Percentiles rank a stretch among this genome's conserved stretches.
Evolutionary conservation across 2,329 filamentous ascomycete species (phyloP).

Genomic region (Alternaria postmessia): DNA sequence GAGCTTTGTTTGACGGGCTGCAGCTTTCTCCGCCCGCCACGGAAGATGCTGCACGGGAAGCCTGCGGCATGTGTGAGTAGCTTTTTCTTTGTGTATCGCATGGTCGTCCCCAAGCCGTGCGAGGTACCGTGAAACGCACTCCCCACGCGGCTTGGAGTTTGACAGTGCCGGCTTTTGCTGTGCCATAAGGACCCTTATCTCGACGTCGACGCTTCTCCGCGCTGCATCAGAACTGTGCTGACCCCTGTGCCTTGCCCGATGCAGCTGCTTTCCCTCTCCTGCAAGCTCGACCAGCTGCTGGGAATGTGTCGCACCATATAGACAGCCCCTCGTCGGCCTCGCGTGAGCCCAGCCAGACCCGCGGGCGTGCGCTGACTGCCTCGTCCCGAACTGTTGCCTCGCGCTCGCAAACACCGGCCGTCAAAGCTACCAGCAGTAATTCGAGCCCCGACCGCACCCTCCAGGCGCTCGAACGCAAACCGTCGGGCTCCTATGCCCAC

Average conservation of each 20-base stretch:
- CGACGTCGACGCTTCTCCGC: slow-evolving; percentile 26
- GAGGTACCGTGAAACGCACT: slow-evolving; percentile 30
- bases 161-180: slow-evolving; percentile 23
- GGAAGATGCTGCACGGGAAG: slow-evolving; percentile 46
- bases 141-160: slow-evolving; percentile 21
- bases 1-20: slow-evolving; percentile 26
- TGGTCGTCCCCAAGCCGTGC: slow-evolving; percentile 22
- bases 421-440: slow-evolving; percentile 41
- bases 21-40: slow-evolving; percentile 28
- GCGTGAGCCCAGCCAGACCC: slow-evolving; percentile 55
- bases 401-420: slow-evolving; percentile 54
- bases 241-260: slow-evolving; percentile 33
- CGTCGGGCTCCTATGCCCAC: slow-evolving; percentile 75
- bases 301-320: slow-evolving; percentile 50
- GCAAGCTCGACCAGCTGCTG: slow-evolving; percentile 50
- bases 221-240: slow-evolving; percentile 36
- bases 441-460: slow-evolving; percentile 51
- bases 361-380: slow-evolving; percentile 56
- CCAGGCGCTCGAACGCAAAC: slow-evolving; percentile 56
- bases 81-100: slow-evolving; percentile 9
- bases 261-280: slow-evolving; percentile 52
- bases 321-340: slow-evolving; percentile 42
- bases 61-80: slow-evolving; percentile 51
- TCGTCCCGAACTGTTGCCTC: slow-evolving; percentile 55
- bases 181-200: slow-evolving; percentile 32